These are phyloP conservation scores for Takakia lepidozioides DNA, from an alignment of 225 moss, liverwort and hornwort genomes.

Conservation along the genomic window DNA sequence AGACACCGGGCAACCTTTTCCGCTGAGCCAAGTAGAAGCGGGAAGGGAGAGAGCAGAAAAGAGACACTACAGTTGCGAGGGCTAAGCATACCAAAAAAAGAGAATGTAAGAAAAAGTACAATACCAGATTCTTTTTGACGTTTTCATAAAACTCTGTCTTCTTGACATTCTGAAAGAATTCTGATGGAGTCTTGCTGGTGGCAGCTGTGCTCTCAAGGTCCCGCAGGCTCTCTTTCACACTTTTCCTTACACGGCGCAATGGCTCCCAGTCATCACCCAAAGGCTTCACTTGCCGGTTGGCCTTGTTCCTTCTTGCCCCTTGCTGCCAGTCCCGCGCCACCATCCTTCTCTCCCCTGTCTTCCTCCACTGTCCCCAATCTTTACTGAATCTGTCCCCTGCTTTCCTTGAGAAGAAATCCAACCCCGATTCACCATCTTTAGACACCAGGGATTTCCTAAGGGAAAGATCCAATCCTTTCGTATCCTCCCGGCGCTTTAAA, in stretches of 20 bases:
- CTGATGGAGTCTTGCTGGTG: constrained; percentile 84
- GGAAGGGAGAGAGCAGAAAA: too few relatives aligned
- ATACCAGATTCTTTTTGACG: constrained; percentile 92
- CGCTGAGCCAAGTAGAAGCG: too few relatives aligned
- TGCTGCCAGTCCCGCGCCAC: constrained; percentile 56
- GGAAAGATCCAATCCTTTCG: constrained; percentile 43
- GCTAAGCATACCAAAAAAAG: too few relatives aligned
- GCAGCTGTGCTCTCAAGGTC: constrained; percentile 88
- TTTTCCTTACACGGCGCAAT: constrained; percentile 84
- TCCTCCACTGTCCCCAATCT: constrained; percentile 15
- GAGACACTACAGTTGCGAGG: too few relatives aligned
- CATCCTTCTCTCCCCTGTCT: constrained; percentile 16
- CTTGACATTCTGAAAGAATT: constrained; percentile 94
- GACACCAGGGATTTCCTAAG: constrained; percentile 41
- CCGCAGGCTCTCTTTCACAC: constrained; percentile 86
- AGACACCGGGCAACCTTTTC: too few relatives aligned
- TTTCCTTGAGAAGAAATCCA: constrained; percentile 48
- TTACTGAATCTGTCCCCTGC: constrained; percentile 39
- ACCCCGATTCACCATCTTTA: constrained; percentile 35
- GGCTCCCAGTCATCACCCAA: constrained; percentile 91
- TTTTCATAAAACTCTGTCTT: constrained; percentile 96
- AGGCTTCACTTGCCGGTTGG: constrained; percentile 31
- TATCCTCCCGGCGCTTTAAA: constrained; percentile 50
- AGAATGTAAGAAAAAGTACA: too few relatives aligned
- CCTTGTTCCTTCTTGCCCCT: constrained; percentile 43